These are phyloP conservation scores for Didymosphaeria variabile DNA, from an alignment of 2,329 filamentous ascomycete genomes.

Conservation along the genomic window DNA sequence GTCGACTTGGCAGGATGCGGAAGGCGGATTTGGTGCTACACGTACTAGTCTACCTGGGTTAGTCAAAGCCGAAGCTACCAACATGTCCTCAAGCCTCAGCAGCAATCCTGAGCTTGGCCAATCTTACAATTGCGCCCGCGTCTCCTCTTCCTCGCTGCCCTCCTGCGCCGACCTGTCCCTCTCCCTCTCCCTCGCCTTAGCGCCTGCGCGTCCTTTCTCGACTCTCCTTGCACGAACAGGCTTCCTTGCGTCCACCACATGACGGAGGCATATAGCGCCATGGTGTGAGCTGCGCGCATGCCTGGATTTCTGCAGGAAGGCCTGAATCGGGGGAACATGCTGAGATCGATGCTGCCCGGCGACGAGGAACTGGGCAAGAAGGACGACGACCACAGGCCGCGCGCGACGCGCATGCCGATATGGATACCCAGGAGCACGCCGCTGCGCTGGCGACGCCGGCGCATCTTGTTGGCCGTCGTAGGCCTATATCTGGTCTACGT, in stretches of 20 bases:
- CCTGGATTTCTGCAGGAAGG: conserved; percentile 39
- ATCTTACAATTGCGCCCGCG: not conserved
- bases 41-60: conserved; percentile 4
- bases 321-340: conserved; percentile 40
- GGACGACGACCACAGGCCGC: conserved; percentile 67
- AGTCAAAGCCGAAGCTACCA: conserved; percentile 6
- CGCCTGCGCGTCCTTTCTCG: not conserved
- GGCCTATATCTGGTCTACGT: conserved; percentile 65
- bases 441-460: conserved; percentile 59
- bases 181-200: not conserved
- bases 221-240: not conserved
- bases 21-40: not conserved
- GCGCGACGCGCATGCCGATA: conserved; percentile 41
- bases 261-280: conserved; percentile 29
- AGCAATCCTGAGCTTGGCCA: not conserved
- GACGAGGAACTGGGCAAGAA: conserved; percentile 73
- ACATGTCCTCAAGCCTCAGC: conserved; percentile 15
- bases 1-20: not conserved
- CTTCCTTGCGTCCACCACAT: conserved; percentile 30
- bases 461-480: conserved; percentile 52
- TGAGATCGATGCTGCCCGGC: conserved; percentile 55
- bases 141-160: not conserved
- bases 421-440: conserved; percentile 34
- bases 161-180: not conserved
- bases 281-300: conserved; percentile 40